Evolutionary conservation across 352 stramenopile genomes (phyloP).

Genomic region (Pseudoperonospora humuli): DNA sequence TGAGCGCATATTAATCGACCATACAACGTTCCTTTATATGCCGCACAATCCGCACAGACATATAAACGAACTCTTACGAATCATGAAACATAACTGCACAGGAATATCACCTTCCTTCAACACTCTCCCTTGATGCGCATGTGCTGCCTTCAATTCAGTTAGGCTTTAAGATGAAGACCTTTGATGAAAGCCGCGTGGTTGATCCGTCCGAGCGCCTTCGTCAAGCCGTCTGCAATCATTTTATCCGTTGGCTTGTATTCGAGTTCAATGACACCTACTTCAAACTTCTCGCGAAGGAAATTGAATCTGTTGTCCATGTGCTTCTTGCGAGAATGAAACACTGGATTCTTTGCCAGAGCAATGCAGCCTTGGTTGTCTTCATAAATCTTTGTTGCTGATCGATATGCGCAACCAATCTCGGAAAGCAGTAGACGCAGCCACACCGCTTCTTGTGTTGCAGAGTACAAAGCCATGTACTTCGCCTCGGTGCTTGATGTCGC

Average conservation of each 20-base stretch:
- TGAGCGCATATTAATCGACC: too few relatives aligned
- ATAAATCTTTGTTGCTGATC: slow-evolving; percentile 2
- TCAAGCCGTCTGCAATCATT: background rate
- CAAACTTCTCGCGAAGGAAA: slow-evolving; percentile 13
- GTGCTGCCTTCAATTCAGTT: too few relatives aligned
- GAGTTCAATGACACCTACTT: background rate
- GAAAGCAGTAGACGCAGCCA: slow-evolving; percentile 12
- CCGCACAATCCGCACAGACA: too few relatives aligned
- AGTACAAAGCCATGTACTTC: slow-evolving; percentile 15
- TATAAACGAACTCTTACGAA: too few relatives aligned
- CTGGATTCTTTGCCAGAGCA: slow-evolving; percentile 15
- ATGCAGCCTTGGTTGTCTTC: slow-evolving; percentile 20
- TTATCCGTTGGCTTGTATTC: background rate
- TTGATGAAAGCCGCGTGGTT: background rate
- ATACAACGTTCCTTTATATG: too few relatives aligned
- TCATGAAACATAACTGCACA: too few relatives aligned
- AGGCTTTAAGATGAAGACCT: too few relatives aligned
- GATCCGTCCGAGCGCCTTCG: background rate
- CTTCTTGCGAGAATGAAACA: slow-evolving; percentile 14
- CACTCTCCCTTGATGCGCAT: too few relatives aligned
- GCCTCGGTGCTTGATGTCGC: slow-evolving; percentile 22
- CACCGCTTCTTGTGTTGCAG: background rate
- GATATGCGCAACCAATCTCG: background rate
- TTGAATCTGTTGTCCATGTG: too few relatives aligned
- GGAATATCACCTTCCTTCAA: too few relatives aligned